Base-by-base conservation (phyloP, 495 filamentous ascomycete species). In the Penicillium coffeae region DNA sequence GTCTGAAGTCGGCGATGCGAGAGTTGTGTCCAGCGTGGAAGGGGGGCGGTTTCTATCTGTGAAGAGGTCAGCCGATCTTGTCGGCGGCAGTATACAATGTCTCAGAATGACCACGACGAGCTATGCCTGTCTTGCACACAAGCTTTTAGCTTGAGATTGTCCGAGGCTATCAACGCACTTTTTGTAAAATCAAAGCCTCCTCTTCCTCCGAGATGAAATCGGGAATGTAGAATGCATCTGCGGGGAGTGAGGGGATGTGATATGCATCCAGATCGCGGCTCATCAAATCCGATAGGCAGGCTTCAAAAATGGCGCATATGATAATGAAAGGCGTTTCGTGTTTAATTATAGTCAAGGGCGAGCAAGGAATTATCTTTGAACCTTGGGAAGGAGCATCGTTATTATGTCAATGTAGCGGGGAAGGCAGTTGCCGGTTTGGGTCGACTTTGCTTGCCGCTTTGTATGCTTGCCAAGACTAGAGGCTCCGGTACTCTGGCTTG, bases 1-100 rank as follows among this genome's bases (percentile, higher is more conserved):
- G 89, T 87, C 74, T 96, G 93, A 1, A 98, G 82, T 35, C 93
- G 83, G 38, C 93, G 88, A 59, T 88, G 89, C 6, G 84, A 79
- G 39, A 98, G 83, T 15, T 84, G 75, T 21, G 87, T 88, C 93
- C 93, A 98, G 61, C 82, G 79, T 33, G 89, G 86, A 27, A 83
- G 82, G 25, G 89, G 86, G 0, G 81, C 86, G 22, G 62, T 58
- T 42, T 56, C 61, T 48, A 79, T 72, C 73, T 76, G 39, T 38
- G 12, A 20, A 32, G 42, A 15, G 16, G 19, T 45, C 12, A 44
- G 43, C 18, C n/a, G n/a, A n/a, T n/a, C n/a, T n/a, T n/a, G n/a
- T n/a, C n/a, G n/a, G n/a, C n/a, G n/a, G n/a, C n/a, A n/a, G n/a
- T n/a, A n/a, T n/a, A n/a, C n/a, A n/a, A n/a, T n/a, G n/a, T n/a